These are phyloP conservation scores for Fusarium proliferatum DNA, from an alignment of 2,329 filamentous ascomycete genomes.

Conservation along the genomic window DNA sequence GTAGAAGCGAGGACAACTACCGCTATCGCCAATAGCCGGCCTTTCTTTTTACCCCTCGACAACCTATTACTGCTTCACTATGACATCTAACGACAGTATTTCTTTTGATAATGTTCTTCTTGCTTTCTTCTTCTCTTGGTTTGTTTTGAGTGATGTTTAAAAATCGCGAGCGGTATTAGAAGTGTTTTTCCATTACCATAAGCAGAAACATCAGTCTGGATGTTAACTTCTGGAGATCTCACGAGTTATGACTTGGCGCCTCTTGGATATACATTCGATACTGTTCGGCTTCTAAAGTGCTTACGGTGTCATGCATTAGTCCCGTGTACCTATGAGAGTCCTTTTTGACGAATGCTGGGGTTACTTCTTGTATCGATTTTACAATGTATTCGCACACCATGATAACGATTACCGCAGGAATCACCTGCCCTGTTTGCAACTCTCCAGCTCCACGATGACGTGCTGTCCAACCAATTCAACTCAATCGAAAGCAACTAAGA, in stretches of 20 bases:
- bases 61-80: not conserved
- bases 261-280: not conserved
- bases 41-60: not conserved
- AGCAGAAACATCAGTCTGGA: not conserved
- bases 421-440: not conserved
- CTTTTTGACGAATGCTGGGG: not conserved
- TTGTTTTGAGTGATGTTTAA: not conserved
- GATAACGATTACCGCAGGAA: not conserved
- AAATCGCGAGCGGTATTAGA: not conserved
- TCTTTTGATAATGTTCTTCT: not conserved
- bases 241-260: slow-evolving; percentile 31
- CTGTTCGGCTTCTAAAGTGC: not conserved
- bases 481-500: not conserved
- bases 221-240: slow-evolving; percentile 5
- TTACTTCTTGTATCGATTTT: not conserved
- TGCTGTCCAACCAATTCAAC: not conserved
- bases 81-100: slow-evolving; percentile 22
- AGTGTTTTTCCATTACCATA: not conserved
- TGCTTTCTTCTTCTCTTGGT: not conserved
- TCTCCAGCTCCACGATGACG: not conserved
- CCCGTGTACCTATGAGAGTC: not conserved
- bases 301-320: not conserved
- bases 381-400: not conserved
- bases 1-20: slow-evolving; percentile 43
- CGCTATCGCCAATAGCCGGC: slow-evolving; percentile 35